phyloP scores from a whole-genome alignment of 164 flowering plant species.

The Umbilicus rupestris region DNA sequence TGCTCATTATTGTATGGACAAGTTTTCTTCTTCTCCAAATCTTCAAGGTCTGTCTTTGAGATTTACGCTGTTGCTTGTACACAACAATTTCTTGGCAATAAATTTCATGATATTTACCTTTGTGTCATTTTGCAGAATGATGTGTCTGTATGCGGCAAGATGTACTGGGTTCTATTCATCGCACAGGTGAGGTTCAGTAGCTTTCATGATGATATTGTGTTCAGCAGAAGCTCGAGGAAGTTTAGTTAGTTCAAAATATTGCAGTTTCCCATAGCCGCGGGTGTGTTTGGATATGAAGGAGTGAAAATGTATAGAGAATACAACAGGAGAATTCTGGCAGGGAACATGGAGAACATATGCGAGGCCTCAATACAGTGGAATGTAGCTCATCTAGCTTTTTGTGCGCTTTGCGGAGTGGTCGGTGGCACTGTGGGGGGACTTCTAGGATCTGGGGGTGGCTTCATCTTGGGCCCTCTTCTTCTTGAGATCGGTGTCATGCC shows the following conservation, averaged over 20 bases:
- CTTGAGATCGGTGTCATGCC: constrained; percentile 94
- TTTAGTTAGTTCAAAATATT: neutral
- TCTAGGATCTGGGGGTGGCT: constrained; percentile 93
- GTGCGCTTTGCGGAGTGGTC: constrained; percentile 73
- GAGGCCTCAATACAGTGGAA: constrained; percentile 81
- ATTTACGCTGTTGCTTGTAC: too few species aligned
- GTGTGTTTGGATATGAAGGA: constrained; percentile 58
- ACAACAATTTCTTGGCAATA: too few species aligned
- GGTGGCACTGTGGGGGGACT: constrained; percentile 96
- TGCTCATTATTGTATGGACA: constrained; percentile 55
- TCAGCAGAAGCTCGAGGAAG: neutral
- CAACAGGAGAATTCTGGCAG: constrained; percentile 43
- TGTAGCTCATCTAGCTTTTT: constrained; percentile 40
- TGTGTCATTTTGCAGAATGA: constrained; percentile 36
- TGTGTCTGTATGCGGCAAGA: constrained; percentile 36
- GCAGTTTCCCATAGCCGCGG: constrained; percentile 71
- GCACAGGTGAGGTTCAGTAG: constrained; percentile 32
- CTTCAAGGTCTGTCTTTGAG: constrained; percentile 49
- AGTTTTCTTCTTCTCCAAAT: constrained; percentile 60
- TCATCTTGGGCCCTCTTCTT: constrained; percentile 86
- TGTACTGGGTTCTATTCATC: constrained; percentile 50
- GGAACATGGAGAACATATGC: constrained; percentile 56
- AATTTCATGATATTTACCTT: neutral
- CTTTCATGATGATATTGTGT: neutral
- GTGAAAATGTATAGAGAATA: constrained; percentile 53